A percentile compares a stretch with the other conserved stretches of the same genome.
Evolutionary conservation across 805 yeast species (phyloP).

Genomic region (Ogataea salicorniae): DNA sequence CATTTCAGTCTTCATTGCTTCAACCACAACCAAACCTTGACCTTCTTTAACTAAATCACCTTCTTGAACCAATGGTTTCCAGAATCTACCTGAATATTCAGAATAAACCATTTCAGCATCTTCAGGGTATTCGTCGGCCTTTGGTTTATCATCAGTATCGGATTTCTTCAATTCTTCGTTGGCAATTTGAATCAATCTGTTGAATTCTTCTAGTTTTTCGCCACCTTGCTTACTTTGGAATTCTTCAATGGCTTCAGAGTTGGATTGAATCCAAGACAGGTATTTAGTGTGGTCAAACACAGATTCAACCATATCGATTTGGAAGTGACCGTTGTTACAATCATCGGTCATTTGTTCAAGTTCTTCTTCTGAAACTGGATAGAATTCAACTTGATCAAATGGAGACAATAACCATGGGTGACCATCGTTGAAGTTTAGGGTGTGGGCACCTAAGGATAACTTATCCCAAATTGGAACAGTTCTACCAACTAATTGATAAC

Average conservation of each 20-base stretch:
- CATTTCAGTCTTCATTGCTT: constrained; percentile 99
- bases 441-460: constrained; percentile 66
- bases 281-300: constrained; percentile 82
- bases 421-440: constrained; percentile 36
- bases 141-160: constrained; percentile 41
- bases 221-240: constrained; percentile 68
- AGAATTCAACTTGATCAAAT: constrained; percentile 92
- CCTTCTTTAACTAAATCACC: constrained; percentile 73
- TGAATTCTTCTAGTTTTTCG: constrained; percentile 81
- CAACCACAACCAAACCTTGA: constrained; percentile 82
- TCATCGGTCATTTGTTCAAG: constrained; percentile 67
- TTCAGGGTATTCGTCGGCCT: constrained; percentile 61
- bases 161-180: constrained; percentile 64
- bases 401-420: constrained; percentile 90
- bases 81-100: constrained; percentile 94
- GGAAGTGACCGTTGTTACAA: constrained; percentile 74
- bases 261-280: constrained; percentile 68
- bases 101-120: constrained; percentile 83
- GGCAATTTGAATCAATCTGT: constrained; percentile 72
- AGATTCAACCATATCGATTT: constrained; percentile 67
- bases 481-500: constrained; percentile 93
- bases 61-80: constrained; percentile 82
- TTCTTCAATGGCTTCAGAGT: constrained; percentile 65
- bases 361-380: constrained; percentile 84
- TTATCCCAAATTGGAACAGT: constrained; percentile 98